These are phyloP conservation scores for Nannizziopsis barbatae DNA, from an alignment of 2,329 filamentous ascomycete genomes.

Conservation along the genomic window DNA sequence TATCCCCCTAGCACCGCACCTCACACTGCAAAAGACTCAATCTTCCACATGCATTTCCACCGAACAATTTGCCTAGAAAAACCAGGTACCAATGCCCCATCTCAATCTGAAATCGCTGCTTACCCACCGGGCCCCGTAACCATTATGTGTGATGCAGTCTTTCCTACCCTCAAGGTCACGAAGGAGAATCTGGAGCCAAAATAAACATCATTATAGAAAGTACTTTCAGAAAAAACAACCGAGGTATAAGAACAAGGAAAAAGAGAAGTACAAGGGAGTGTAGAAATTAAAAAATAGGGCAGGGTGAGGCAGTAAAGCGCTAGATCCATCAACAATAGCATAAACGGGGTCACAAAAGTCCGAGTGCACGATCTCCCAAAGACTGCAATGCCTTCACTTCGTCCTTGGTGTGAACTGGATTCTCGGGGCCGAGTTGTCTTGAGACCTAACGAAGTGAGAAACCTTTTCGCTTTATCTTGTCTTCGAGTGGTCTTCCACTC, in stretches of 20 bases:
- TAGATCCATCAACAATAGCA: slow-evolving; percentile 14
- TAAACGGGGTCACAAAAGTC: slow-evolving; percentile 9
- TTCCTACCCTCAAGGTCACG: slow-evolving; percentile 6
- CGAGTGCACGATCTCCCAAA: slow-evolving; percentile 5
- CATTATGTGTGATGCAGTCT: slow-evolving; percentile 24
- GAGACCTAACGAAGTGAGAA: slow-evolving; percentile 82
- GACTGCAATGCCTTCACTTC: slow-evolving; percentile 4
- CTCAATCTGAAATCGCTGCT: slow-evolving; percentile 7
- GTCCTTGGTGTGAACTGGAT: slow-evolving; percentile 16
- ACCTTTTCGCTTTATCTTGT: slow-evolving; percentile 97
- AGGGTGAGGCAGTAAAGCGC: slow-evolving; percentile 18
- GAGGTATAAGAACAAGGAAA: slow-evolving; percentile 24
- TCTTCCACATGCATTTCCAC: neutral
- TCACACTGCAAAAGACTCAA: neutral
- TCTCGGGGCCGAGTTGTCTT: slow-evolving; percentile 1
- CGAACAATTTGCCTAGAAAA: neutral
- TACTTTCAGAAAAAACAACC: slow-evolving; percentile 21
- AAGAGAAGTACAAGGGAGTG: slow-evolving; percentile 25
- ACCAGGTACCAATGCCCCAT: neutral
- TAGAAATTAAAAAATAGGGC: slow-evolving; percentile 21
- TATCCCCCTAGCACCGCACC: neutral
- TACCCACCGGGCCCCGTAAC: slow-evolving; percentile 10
- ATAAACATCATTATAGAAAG: slow-evolving; percentile 14
- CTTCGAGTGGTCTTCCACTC: slow-evolving; percentile 88
- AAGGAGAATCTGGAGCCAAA: slow-evolving; percentile 10